Percentiles rank a stretch among this genome's conserved stretches.
Evolutionary conservation across 495 filamentous ascomycete species (phyloP).

Genomic region (Penicillium taxi): DNA sequence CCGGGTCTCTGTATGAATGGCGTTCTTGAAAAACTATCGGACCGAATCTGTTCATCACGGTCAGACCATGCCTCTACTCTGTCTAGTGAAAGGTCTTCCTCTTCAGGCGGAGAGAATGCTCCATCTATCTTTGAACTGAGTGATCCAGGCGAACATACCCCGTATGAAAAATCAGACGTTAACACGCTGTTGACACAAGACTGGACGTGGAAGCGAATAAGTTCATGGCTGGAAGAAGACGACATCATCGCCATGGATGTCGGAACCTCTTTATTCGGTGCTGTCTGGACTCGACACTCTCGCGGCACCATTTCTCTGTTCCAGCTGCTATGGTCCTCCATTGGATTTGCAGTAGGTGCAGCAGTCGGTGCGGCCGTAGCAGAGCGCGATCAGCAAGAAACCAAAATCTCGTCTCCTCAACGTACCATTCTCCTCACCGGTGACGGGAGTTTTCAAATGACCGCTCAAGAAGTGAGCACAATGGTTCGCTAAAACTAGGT

Average conservation of each 20-base stretch:
- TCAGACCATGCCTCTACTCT: not conserved
- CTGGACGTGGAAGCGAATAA: conserved; percentile 6
- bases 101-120: not conserved
- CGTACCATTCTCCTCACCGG: conserved; percentile 61
- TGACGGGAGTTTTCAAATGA: conserved; percentile 72
- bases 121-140: not conserved
- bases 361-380: conserved; percentile 9
- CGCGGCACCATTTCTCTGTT: conserved; percentile 3
- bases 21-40: conserved; percentile 5
- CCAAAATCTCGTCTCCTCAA: conserved; percentile 14
- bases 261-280: conserved; percentile 7
- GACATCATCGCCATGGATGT: conserved; percentile 8
- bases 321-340: conserved; percentile 10
- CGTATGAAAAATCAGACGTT: not conserved
- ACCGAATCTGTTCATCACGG: not conserved
- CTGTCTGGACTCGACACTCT: conserved; percentile 3
- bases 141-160: not conserved
- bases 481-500: conserved; percentile 59
- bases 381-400: conserved; percentile 20
- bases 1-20: not conserved
- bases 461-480: conserved; percentile 66
- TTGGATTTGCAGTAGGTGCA: conserved; percentile 9
- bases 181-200: conserved; percentile 5
- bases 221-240: conserved; percentile 10
- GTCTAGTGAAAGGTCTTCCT: not conserved